Percentiles rank a stretch among this genome's conserved stretches.
These are phyloP conservation scores for Urochloa ruziziensis DNA, from an alignment of 176 grass and related monocot species.

Conservation along the genomic window DNA sequence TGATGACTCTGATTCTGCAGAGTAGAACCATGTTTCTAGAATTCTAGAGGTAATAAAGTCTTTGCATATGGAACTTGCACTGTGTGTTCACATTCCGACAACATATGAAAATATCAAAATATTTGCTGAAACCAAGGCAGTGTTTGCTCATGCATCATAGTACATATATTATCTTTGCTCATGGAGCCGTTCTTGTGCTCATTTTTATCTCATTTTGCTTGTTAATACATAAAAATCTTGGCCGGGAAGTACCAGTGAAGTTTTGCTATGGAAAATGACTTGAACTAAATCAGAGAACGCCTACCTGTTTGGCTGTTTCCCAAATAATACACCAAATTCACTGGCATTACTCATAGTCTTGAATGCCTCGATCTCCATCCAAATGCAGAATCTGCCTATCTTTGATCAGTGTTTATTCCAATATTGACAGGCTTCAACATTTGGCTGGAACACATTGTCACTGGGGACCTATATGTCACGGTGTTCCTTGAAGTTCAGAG, in stretches of 20 bases:
- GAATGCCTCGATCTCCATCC: not conserved
- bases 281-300: not conserved
- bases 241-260: conserved; percentile 5
- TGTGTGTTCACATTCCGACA: not conserved
- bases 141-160: not conserved
- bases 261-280: not conserved
- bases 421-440: not conserved
- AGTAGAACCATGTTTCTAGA: conserved; percentile 38
- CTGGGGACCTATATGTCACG: not conserved
- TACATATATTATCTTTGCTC: not conserved
- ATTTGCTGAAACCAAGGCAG: conserved; percentile 1
- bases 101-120: conserved; percentile 1
- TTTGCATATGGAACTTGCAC: conserved; percentile 4
- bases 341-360: not conserved
- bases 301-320: not conserved
- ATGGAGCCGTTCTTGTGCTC: not conserved
- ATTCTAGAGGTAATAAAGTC: conserved; percentile 17
- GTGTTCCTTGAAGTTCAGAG: not conserved
- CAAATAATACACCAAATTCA: not conserved
- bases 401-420: conserved; percentile 2
- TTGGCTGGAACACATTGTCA: not conserved
- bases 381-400: not conserved
- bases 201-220: not conserved
- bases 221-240: not conserved
- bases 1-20: conserved; percentile 42